Evolutionary conservation across 768 basidiomycete genomes (phyloP).

Genomic region (Calocybe cyanea): DNA sequence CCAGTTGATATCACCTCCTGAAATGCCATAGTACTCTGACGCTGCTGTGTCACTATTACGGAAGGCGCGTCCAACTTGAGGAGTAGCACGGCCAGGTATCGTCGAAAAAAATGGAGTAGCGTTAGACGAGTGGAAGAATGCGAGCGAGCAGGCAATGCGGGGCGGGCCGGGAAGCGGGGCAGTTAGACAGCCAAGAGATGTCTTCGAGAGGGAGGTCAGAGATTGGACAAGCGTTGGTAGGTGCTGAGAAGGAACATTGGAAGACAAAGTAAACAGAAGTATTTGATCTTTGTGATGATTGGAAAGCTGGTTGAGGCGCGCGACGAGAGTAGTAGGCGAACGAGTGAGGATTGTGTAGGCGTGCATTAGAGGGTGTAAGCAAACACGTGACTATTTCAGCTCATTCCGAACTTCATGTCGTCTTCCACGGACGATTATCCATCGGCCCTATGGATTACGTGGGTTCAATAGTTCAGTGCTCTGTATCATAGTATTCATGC

Average conservation of each 20-base stretch:
- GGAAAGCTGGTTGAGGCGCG: slow-evolving; percentile 29
- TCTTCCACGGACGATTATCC: slow-evolving; percentile 27
- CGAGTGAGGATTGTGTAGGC: slow-evolving; percentile 38
- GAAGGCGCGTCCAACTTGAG: slow-evolving; percentile 66
- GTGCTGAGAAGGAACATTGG: slow-evolving; percentile 33
- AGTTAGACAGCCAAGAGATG: slow-evolving; percentile 61
- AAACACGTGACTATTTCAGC: slow-evolving; percentile 4
- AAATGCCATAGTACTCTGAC: neutral
- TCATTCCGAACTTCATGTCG: slow-evolving; percentile 6
- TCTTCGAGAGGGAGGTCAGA: slow-evolving; percentile 35
- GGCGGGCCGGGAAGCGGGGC: slow-evolving; percentile 36
- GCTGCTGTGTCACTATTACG: slow-evolving; percentile 29
- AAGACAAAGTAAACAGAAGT: slow-evolving; percentile 49
- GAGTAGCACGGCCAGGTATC: slow-evolving; percentile 51
- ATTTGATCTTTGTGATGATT: slow-evolving; percentile 30
- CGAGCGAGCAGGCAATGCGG: slow-evolving; percentile 53
- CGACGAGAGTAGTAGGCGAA: slow-evolving; percentile 30
- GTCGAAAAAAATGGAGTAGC: slow-evolving; percentile 58
- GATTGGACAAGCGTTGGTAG: slow-evolving; percentile 36
- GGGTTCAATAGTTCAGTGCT: slow-evolving; percentile 15
- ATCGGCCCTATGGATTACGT: slow-evolving; percentile 46
- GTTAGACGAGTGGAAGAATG: slow-evolving; percentile 40
- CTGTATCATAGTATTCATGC: neutral
- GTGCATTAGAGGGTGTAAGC: slow-evolving; percentile 25
- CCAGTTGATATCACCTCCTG: slow-evolving; percentile 37